Conservation (phyloP, 73 alveolate genomes). For the Paramecium primaurelia region DNA sequence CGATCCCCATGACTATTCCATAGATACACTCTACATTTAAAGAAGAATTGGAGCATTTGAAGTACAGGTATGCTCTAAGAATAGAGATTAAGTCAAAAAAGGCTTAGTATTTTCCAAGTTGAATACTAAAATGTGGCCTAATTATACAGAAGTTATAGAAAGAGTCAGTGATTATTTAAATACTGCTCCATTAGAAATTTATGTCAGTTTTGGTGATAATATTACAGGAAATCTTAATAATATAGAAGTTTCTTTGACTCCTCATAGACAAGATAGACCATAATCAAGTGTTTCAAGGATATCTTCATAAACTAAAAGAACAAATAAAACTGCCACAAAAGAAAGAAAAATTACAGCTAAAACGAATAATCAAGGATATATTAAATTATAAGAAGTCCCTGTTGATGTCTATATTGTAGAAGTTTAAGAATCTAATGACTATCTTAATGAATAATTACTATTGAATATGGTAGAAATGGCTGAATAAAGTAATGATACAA, state of each 20-base stretch:
- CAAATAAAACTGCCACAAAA: not conserved
- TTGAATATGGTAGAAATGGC: slow-evolving; percentile 8
- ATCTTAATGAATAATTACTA: not conserved
- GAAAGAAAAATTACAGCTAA: slow-evolving; percentile 21
- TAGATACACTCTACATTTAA: slow-evolving; percentile 27
- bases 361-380: slow-evolving; percentile 56
- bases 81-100: slow-evolving; percentile 39
- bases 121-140: slow-evolving; percentile 65
- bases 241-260: slow-evolving; percentile 29
- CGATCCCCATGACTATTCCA: slow-evolving; percentile 48
- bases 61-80: slow-evolving; percentile 57
- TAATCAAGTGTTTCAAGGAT: slow-evolving; percentile 39
- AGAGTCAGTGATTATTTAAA: slow-evolving; percentile 43
- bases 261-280: slow-evolving; percentile 32
- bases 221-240: slow-evolving; percentile 8
- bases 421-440: slow-evolving; percentile 65
- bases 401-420: slow-evolving; percentile 60
- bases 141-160: slow-evolving; percentile 24
- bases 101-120: slow-evolving; percentile 59
- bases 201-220: slow-evolving; percentile 27
- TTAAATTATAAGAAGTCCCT: slow-evolving; percentile 55
- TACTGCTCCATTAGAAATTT: slow-evolving; percentile 25
- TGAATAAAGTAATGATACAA: not conserved
- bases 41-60: slow-evolving; percentile 64
- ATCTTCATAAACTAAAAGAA: slow-evolving; percentile 33